Base-by-base conservation (phyloP, 2,329 filamentous ascomycete species). In the Ophiobolus disseminans region DNA sequence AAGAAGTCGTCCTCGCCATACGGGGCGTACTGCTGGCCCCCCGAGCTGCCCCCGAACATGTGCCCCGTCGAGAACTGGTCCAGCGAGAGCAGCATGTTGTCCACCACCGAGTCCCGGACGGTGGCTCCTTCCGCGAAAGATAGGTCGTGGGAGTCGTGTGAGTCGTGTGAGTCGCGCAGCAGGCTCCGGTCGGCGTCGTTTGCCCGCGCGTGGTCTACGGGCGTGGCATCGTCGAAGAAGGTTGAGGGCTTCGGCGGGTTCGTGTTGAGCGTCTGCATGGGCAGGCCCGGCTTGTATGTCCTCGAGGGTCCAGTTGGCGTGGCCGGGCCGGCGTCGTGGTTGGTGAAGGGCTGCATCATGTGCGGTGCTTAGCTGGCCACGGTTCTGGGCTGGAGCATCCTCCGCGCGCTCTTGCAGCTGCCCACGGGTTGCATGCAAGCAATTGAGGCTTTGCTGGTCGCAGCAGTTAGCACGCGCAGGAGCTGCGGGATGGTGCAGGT, bases 71-170 rank as follows among this genome's bases (percentile, higher is more conserved):
- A 57, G 39, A 73, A 65, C 73, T 93, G 89, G 74, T 96, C 93
- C 57, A 99, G 86, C 31, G 92, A 96, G 58, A 94, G 80, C 52
- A 97, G 85, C 88, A 99, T 94, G 73, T 97, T 96, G 74, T 94
- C 89, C 50, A 99, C 91, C 60, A 99, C 86, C 26, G 92, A 97
- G 68, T 96, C 90, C 60, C 93, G 86, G 11, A 60, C 55, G 14
- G 50, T 62, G 31, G 89, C 90, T 55, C 90, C 85, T 39, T 88
- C 85, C 40, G 87, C 87, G 63, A 96, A 81, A 48, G 90, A 92
- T 54, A 97, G 81, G 72, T 96, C 92, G 78, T 97, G 92, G 39
- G 88, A 91, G 30, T 32, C 30, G 30, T 32, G 92, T 37, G 88
- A 91, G 75, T 92, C 86, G 40, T 68, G 92, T 37, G 88, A 91